Base-by-base conservation (phyloP, 2,329 filamentous ascomycete species). In the Basipetospora chlamydospora region DNA sequence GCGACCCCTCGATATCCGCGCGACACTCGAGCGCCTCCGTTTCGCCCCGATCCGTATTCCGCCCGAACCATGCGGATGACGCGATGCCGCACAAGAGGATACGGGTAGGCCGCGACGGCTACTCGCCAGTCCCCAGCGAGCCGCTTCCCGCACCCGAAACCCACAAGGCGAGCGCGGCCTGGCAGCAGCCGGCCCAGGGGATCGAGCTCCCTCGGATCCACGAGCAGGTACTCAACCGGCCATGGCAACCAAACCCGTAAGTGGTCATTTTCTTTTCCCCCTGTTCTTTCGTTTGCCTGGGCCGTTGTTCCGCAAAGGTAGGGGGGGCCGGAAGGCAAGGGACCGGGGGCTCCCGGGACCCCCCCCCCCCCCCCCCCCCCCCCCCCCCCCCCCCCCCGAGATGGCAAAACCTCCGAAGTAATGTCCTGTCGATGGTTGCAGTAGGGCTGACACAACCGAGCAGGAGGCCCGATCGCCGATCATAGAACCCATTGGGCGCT, bases 221-320 rank as follows among this genome's bases (percentile, higher is more conserved):
- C 16, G 65, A 70, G 37, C 61, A 69, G 32, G 57, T 63, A 30
- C 47, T 70, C 43, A 53, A 53, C 41, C 60, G 61, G 44, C 56
- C 63, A 11, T 73, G 67, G 67, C 57, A 61, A 47, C 55, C 61
- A 33, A 64, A 71, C 39, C 57, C 63, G 46, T 70, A 63, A 38
- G 55, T 61, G 6, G 22, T 6, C n/a, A n/a, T n/a, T n/a, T n/a
- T n/a, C n/a, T n/a, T n/a, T n/a, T n/a, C n/a, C n/a, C n/a, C n/a
- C n/a, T n/a, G n/a, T n/a, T n/a, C n/a, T n/a, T n/a, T n/a, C n/a
- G n/a, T n/a, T n/a, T n/a, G n/a, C n/a, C n/a, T n/a, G n/a, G n/a
- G n/a, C n/a, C n/a, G n/a, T n/a, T n/a, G n/a, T n/a, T 23, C 22
- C 11, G 22, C 22, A 23, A 23, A 23, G n/a, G n/a, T n/a, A n/a